Percentiles rank a stretch among this genome's conserved stretches.
These are phyloP conservation scores for Aspergillus sp. DNA, from an alignment of 2,329 filamentous ascomycete genomes.

Conservation along the genomic window DNA sequence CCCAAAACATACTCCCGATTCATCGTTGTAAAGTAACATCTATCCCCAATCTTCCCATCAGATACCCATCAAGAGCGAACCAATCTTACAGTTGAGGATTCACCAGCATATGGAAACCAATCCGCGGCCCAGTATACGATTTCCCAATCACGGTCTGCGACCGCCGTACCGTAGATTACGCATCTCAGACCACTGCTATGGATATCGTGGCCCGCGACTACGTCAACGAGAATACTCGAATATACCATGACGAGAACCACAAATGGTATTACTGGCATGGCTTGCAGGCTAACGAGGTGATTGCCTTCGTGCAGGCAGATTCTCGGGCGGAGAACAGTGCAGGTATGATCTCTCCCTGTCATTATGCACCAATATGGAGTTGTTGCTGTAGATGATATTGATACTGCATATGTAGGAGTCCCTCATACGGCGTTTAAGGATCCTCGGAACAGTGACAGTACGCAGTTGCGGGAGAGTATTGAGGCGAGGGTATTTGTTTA, in stretches of 20 bases:
- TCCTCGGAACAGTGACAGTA: neutral
- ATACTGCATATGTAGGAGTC: neutral
- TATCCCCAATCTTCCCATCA: too few relatives aligned
- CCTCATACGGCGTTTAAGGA: neutral
- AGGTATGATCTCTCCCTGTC: neutral
- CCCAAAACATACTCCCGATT: too few relatives aligned
- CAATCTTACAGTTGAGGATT: too few relatives aligned
- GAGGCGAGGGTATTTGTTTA: neutral
- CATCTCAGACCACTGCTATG: neutral
- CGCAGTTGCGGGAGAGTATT: neutral
- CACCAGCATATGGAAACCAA: slow-evolving; percentile 9
- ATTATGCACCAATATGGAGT: neutral
- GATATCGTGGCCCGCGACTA: neutral
- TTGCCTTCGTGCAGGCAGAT: neutral
- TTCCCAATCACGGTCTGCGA: neutral
- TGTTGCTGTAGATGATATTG: neutral
- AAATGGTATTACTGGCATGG: neutral
- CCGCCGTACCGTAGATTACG: neutral
- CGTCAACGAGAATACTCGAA: neutral
- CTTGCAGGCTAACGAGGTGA: neutral
- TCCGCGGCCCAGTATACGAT: slow-evolving; percentile 7
- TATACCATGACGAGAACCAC: neutral
- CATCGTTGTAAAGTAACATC: too few relatives aligned
- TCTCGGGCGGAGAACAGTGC: neutral
- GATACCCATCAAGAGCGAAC: too few relatives aligned